A percentile compares a stretch with the other conserved stretches of the same genome.
Conservation (phyloP, 495 filamentous ascomycete species). For the Geopyxis carbonaria region DNA sequence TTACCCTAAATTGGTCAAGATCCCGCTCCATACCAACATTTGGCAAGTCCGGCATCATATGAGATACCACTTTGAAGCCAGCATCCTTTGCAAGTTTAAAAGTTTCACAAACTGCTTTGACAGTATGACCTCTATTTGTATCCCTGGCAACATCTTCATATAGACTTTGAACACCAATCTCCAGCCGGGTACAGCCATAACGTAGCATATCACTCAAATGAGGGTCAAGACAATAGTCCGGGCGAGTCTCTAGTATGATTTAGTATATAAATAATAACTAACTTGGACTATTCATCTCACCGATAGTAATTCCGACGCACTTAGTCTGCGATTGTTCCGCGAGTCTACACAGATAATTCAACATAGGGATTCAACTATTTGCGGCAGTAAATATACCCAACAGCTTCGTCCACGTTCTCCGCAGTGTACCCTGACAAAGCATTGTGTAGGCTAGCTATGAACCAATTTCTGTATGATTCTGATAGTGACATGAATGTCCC, state of each 20-base stretch:
- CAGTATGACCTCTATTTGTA: conserved; percentile 93
- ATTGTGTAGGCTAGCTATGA: conserved; percentile 91
- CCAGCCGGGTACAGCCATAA: conserved; percentile 87
- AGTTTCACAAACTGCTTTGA: conserved; percentile 82
- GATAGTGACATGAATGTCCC: conserved; percentile 97
- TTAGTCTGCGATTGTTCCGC: conserved; percentile 35
- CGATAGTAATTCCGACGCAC: conserved; percentile 95
- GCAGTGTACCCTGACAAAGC: conserved; percentile 86
- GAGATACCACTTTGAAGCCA: conserved; percentile 94
- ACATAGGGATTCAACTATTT: conserved; percentile 36
- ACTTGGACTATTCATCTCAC: conserved; percentile 3
- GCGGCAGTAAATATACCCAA: conserved; percentile 34
- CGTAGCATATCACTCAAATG: conserved; percentile 88
- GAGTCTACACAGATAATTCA: conserved; percentile 35
- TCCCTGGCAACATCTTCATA: conserved; percentile 98
- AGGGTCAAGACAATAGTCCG: conserved; percentile 86
- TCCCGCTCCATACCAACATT: conserved; percentile 98
- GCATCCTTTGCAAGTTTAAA: conserved; percentile 92
- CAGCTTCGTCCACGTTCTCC: conserved; percentile 84
- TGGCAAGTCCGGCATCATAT: conserved; percentile 98
- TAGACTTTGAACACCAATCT: conserved; percentile 87
- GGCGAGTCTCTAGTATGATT: conserved; percentile 91
- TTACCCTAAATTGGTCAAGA: conserved; percentile 70
- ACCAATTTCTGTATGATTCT: conserved; percentile 71
- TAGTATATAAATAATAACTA: conserved; percentile 6